A percentile compares a stretch with the other conserved stretches of the same genome.
Evolutionary conservation across 140 eudicot species (phyloP).

Genomic region (Senecio squalidus): DNA sequence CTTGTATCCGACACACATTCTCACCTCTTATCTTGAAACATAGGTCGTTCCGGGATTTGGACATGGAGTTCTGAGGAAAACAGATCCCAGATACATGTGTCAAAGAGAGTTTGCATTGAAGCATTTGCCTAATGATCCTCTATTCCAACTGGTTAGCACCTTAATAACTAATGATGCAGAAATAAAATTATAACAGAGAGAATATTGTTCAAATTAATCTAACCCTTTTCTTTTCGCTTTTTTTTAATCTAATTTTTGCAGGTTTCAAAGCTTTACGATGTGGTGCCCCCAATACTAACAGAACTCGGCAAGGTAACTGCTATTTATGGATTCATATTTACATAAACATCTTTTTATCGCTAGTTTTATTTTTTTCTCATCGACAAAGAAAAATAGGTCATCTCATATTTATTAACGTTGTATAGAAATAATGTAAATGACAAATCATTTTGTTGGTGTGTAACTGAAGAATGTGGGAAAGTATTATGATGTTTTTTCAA

Average conservation of each 20-base stretch:
- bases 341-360: not conserved
- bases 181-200: too few relatives aligned
- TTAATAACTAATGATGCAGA: not conserved
- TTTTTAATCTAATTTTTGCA: constrained; percentile 14
- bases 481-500: too few relatives aligned
- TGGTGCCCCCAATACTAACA: constrained; percentile 86
- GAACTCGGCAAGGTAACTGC: constrained; percentile 89
- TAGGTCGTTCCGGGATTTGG: constrained; percentile 99
- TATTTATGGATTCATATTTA: not conserved
- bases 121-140: constrained; percentile 91
- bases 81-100: constrained; percentile 96
- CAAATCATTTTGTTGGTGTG: too few relatives aligned
- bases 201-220: not conserved
- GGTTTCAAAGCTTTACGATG: constrained; percentile 96
- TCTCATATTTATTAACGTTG: not conserved
- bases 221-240: not conserved
- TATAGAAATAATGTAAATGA: not conserved
- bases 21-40: not conserved
- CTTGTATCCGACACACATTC: not conserved
- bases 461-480: too few relatives aligned
- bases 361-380: not conserved
- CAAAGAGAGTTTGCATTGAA: constrained; percentile 95
- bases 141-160: constrained; percentile 71
- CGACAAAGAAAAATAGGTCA: not conserved
- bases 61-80: constrained; percentile 89